Percentiles rank a stretch among this genome's conserved stretches.
Evolutionary conservation across 2,329 filamentous ascomycete species (phyloP).

Genomic region (Ophiostoma sp.): DNA sequence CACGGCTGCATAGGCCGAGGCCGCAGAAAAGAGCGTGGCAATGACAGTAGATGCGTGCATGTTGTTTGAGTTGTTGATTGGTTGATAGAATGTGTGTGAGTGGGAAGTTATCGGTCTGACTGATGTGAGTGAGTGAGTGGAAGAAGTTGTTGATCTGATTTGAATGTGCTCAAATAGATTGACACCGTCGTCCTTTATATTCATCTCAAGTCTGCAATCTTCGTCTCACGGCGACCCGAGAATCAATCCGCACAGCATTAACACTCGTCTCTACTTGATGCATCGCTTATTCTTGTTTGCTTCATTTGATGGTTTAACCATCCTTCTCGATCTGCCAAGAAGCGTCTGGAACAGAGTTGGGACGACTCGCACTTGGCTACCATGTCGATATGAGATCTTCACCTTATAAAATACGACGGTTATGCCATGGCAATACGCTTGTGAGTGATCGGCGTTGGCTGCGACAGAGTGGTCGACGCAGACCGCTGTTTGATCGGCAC

Average conservation of each 20-base stretch:
- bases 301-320: constrained; percentile 9
- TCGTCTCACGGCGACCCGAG: neutral
- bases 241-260: neutral
- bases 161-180: neutral
- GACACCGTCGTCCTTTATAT: neutral
- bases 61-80: constrained; percentile 13
- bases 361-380: constrained; percentile 11
- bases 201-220: neutral
- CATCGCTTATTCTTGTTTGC: neutral
- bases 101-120: too few relatives aligned
- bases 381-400: neutral
- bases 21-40: constrained; percentile 28
- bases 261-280: neutral
- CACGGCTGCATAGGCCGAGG: constrained; percentile 29
- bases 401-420: too few relatives aligned
- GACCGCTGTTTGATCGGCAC: constrained; percentile 1
- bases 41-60: constrained; percentile 31
- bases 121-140: neutral
- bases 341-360: constrained; percentile 25
- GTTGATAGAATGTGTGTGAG: too few relatives aligned
- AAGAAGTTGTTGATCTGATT: neutral
- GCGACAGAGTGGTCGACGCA: neutral
- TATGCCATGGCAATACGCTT: too few relatives aligned
- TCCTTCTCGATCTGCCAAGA: constrained; percentile 26
- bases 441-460: neutral